phyloP scores from a whole-genome alignment of 1,284 basidiomycete species.

The Phellinidium pouzarii region DNA sequence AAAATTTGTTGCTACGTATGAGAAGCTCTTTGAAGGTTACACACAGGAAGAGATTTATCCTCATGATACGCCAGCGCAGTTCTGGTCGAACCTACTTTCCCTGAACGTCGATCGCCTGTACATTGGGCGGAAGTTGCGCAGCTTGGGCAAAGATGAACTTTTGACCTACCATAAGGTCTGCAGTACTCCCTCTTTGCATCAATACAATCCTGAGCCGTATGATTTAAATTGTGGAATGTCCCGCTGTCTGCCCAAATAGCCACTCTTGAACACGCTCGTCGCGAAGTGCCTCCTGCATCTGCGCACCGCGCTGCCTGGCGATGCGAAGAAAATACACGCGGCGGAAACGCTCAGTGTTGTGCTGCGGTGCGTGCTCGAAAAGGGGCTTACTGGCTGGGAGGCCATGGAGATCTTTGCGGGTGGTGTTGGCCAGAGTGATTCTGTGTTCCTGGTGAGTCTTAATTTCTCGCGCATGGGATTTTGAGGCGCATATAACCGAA shows the following conservation, averaged over 20 bases:
- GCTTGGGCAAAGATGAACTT: slow-evolving; percentile 34
- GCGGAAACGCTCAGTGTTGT: slow-evolving; percentile 44
- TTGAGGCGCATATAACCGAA: not conserved
- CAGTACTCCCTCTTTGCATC: not conserved
- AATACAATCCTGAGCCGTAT: too few relatives aligned
- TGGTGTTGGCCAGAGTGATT: slow-evolving; percentile 48
- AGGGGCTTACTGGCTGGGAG: slow-evolving; percentile 59
- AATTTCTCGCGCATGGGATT: not conserved
- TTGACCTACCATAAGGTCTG: slow-evolving; percentile 39
- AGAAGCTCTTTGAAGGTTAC: slow-evolving; percentile 38
- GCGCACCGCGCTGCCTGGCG: slow-evolving; percentile 30
- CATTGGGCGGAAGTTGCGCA: slow-evolving; percentile 28
- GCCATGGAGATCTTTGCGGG: slow-evolving; percentile 62
- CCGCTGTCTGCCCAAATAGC: slow-evolving; percentile 42
- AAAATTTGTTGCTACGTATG: slow-evolving; percentile 37
- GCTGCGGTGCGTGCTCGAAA: slow-evolving; percentile 41
- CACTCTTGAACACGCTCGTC: slow-evolving; percentile 43
- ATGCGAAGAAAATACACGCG: slow-evolving; percentile 36
- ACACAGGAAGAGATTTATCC: slow-evolving; percentile 34
- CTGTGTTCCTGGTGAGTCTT: slow-evolving; percentile 46
- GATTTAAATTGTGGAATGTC: slow-evolving; percentile 9
- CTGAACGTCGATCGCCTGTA: slow-evolving; percentile 42
- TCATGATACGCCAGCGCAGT: slow-evolving; percentile 31
- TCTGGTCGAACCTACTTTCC: slow-evolving; percentile 45
- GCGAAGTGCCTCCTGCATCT: slow-evolving; percentile 36